Percentiles rank a stretch among this genome's conserved stretches.
Evolutionary conservation across 139 green algal genomes (phyloP).

Genomic region (Chlamydomonas sp.): DNA sequence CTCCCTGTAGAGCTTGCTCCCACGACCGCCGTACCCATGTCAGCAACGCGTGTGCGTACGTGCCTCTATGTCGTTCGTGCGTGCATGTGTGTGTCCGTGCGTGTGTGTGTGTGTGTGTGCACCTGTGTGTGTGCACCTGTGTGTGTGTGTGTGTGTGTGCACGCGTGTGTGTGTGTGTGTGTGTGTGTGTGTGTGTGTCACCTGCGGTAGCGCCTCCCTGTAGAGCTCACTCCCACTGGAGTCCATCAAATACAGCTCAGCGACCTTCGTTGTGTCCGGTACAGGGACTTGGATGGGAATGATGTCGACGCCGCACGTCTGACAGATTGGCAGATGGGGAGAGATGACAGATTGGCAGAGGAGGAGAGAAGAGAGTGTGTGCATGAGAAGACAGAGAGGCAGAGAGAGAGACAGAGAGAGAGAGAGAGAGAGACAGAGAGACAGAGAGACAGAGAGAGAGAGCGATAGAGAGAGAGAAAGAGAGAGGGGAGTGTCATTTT

Average conservation of each 20-base stretch:
- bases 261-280: slow-evolving; percentile 27
- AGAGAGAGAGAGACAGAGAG: too few relatives aligned
- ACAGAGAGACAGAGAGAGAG: too few relatives aligned
- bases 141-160: not conserved
- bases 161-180: not conserved
- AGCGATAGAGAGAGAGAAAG: too few relatives aligned
- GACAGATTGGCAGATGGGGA: not conserved
- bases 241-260: slow-evolving; percentile 36
- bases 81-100: too few relatives aligned
- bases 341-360: not conserved
- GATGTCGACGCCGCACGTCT: slow-evolving; percentile 33
- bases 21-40: too few relatives aligned
- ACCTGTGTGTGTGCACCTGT: too few relatives aligned
- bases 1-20: slow-evolving; percentile 29
- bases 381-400: too few relatives aligned
- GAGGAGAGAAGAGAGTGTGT: too few relatives aligned
- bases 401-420: too few relatives aligned
- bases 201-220: slow-evolving; percentile 24
- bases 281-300: slow-evolving; percentile 21
- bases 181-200: not conserved
- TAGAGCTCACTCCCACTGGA: slow-evolving; percentile 31
- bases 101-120: too few relatives aligned
- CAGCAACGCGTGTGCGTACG: not conserved
- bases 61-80: not conserved
- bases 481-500: too few relatives aligned